Percentiles rank a stretch among this genome's conserved stretches.
phyloP scores from a whole-genome alignment of 2,329 filamentous ascomycete species.

The Exophiala aquamarina region DNA sequence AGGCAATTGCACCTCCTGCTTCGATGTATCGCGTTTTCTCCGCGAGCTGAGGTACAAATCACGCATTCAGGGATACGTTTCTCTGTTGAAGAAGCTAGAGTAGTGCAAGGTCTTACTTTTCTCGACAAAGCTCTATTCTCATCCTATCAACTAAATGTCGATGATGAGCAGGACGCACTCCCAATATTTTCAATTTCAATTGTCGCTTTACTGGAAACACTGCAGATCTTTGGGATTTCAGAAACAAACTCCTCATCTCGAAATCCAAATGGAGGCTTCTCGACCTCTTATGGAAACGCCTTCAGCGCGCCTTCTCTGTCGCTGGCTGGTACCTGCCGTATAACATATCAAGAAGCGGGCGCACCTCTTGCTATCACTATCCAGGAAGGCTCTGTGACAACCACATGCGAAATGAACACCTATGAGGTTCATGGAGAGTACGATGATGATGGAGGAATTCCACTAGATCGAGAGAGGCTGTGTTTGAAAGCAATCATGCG shows the following conservation, averaged over 20 bases:
- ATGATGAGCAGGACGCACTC: slow-evolving; percentile 40
- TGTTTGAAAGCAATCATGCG: slow-evolving; percentile 93
- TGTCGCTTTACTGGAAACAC: slow-evolving; percentile 81
- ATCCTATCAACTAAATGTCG: slow-evolving; percentile 69
- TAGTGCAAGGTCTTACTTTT: slow-evolving; percentile 88
- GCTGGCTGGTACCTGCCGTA: slow-evolving; percentile 79
- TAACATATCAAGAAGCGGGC: slow-evolving; percentile 74
- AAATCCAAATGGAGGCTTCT: slow-evolving; percentile 30
- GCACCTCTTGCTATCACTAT: slow-evolving; percentile 81
- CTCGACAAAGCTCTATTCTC: slow-evolving; percentile 88
- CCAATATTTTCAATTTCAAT: slow-evolving; percentile 86
- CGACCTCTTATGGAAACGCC: slow-evolving; percentile 58
- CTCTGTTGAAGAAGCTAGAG: slow-evolving; percentile 80
- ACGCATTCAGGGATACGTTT: slow-evolving; percentile 83
- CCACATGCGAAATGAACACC: slow-evolving; percentile 84
- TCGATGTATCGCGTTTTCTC: slow-evolving; percentile 61
- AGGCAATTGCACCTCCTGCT: slow-evolving; percentile 61
- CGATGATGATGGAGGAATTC: slow-evolving; percentile 74
- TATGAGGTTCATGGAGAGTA: slow-evolving; percentile 57
- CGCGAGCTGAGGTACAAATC: slow-evolving; percentile 68
- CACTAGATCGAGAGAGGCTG: slow-evolving; percentile 77
- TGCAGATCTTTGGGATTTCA: slow-evolving; percentile 90
- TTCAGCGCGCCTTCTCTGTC: slow-evolving; percentile 83
- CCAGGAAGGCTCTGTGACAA: slow-evolving; percentile 81
- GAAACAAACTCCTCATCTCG: slow-evolving; percentile 53